Conservation (phyloP, 2,329 filamentous ascomycete genomes). For the Taxawa tesnikishii region DNA sequence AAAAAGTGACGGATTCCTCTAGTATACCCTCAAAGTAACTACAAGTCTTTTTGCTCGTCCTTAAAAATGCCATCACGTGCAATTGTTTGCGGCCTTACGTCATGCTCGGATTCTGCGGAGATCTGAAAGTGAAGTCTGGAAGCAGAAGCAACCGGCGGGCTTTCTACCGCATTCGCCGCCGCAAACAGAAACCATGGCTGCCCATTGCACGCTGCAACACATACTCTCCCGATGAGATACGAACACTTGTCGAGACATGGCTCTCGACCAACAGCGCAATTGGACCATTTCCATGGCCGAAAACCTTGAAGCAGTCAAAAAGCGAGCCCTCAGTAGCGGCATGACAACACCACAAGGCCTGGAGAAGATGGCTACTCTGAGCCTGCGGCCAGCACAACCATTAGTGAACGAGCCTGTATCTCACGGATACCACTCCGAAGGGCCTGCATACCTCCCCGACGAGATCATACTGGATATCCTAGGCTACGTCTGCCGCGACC, state of each 20-base stretch:
- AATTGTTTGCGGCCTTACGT: no score
- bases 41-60: no score
- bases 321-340: background rate
- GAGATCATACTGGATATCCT: slow-evolving; percentile 42
- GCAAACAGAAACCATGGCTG: no score
- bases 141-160: no score
- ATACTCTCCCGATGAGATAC: no score
- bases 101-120: no score
- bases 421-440: slow-evolving; percentile 2
- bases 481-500: slow-evolving; percentile 24
- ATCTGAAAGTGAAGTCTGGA: no score
- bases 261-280: slow-evolving; percentile 21
- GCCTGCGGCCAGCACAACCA: background rate
- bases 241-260: slow-evolving; percentile 17
- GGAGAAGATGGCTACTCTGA: slow-evolving; percentile 12
- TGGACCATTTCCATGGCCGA: slow-evolving; percentile 23
- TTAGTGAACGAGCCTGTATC: slow-evolving; percentile 3
- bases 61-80: no score
- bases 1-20: slow-evolving; percentile 18
- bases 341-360: slow-evolving; percentile 8
- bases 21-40: no score
- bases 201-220: no score
- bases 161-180: no score
- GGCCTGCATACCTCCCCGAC: slow-evolving; percentile 34
- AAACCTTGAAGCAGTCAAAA: slow-evolving; percentile 13